Base-by-base conservation (phyloP, 345 rosid species). In the Arabidopsis suecica region DNA sequence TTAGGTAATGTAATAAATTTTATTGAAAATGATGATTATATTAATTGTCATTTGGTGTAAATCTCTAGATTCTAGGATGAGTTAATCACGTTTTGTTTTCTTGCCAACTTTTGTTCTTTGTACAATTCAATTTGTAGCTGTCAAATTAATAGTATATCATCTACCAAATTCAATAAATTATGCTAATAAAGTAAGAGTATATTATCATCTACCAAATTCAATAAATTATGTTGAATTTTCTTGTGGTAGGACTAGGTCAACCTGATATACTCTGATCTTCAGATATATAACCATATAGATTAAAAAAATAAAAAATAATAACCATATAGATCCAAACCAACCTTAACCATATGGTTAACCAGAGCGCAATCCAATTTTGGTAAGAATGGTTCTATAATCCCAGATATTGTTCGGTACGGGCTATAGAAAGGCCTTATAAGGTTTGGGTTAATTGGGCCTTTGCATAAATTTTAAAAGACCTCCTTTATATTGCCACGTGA, bases 361-460 rank as follows among this genome's bases (percentile, higher is more conserved):
- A 54, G 36, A 16, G 36, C 36, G 5, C 16, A 44, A 13, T 44
- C 48, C 6, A 44, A 1, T 13, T 4, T 5, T 44, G 48, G 20
- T 44, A n/a, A 16, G 49, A 44, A 18, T 44, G 1, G 45, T 28
- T 28, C 32, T 28, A 28, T 28, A 28, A 3, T 28, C 3, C 25
- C 1, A 23, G 1, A 23, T 23, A 23, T 23, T 23, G 25, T 23
- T 23, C 25, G 25, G 25, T 23, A 23, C 38, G 22, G 60, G 75
- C 49, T 51, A 11, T 4, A 38, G 20, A 63, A 73, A 73, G 69
- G 33, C 62, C 36, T 32, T 11, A 22, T 3, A 49, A 18, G 23
- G 14, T 51, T 40, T 28, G 9, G 54, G 2, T 16, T 30, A 40
- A 40, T 33, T 73, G 65, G 78, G 71, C 78, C 44, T 61, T 1